A percentile compares a stretch with the other conserved stretches of the same genome.
These are phyloP conservation scores for Leccinum rimulosum DNA, from an alignment of 768 basidiomycete species.

Conservation along the genomic window DNA sequence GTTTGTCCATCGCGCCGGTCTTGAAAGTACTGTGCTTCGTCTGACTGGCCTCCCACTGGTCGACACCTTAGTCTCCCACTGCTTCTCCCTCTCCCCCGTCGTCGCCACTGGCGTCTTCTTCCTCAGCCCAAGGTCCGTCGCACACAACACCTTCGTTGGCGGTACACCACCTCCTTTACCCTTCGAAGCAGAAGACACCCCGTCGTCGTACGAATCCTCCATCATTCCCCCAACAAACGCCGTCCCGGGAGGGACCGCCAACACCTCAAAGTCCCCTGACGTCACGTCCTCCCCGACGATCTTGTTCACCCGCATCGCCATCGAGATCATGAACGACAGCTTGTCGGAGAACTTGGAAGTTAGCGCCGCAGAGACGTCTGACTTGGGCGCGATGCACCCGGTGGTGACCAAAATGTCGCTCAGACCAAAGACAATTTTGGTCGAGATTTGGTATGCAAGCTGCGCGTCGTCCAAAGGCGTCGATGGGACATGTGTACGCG, in stretches of 20 bases:
- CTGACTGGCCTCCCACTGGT: constrained; percentile 96
- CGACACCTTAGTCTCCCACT: constrained; percentile 49
- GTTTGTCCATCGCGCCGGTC: constrained; percentile 90
- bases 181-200: constrained; percentile 5
- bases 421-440: constrained; percentile 25
- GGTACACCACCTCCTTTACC: background rate
- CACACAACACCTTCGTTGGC: constrained; percentile 30
- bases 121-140: constrained; percentile 37
- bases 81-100: constrained; percentile 28
- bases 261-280: constrained; percentile 32
- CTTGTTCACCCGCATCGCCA: constrained; percentile 48
- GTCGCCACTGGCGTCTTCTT: constrained; percentile 26
- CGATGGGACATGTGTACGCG: constrained; percentile 31
- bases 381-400: constrained; percentile 22
- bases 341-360: constrained; percentile 42
- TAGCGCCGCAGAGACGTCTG: constrained; percentile 38
- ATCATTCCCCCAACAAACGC: constrained; percentile 26
- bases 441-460: constrained; percentile 22
- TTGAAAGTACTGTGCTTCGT: constrained; percentile 86
- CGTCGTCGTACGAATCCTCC: constrained; percentile 35
- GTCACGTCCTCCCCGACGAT: constrained; percentile 31
- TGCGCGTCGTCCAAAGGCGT: constrained; percentile 22
- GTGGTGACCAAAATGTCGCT: constrained; percentile 29
- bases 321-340: constrained; percentile 41
- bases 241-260: constrained; percentile 24